phyloP scores from a whole-genome alignment of 2,329 filamentous ascomycete genomes.

The Juglanconis sp. region DNA sequence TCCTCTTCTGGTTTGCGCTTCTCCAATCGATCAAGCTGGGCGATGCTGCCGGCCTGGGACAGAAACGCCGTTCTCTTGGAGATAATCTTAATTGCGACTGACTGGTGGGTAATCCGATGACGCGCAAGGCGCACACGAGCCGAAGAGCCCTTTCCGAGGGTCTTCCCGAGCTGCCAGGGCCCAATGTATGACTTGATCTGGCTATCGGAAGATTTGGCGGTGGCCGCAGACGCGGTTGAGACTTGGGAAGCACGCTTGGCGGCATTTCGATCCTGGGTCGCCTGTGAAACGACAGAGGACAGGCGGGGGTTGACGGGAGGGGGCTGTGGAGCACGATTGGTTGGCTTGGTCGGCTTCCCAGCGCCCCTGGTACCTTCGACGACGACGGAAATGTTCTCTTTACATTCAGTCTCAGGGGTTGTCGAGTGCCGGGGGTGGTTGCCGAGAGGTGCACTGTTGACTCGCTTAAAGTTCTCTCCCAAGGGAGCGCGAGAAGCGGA shows the following conservation, averaged over 20 bases:
- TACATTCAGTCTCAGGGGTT: slow-evolving; percentile 12
- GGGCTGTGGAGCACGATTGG: slow-evolving; percentile 4
- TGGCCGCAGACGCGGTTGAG: slow-evolving; percentile 34
- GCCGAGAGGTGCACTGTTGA: slow-evolving; percentile 9
- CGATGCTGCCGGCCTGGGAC: slow-evolving; percentile 81
- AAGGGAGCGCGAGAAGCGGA: slow-evolving; percentile 7
- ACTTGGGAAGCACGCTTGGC: slow-evolving; percentile 37
- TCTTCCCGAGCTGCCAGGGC: slow-evolving; percentile 89
- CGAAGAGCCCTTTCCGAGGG: slow-evolving; percentile 84
- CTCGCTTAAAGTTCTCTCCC: slow-evolving; percentile 11
- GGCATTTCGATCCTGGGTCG: slow-evolving; percentile 25
- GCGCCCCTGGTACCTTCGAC: not conserved
- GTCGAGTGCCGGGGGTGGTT: not conserved
- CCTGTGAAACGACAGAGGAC: slow-evolving; percentile 29
- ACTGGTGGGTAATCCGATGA: slow-evolving; percentile 73
- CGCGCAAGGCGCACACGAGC: slow-evolving; percentile 83
- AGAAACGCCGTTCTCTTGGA: slow-evolving; percentile 77
- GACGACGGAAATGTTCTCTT: slow-evolving; percentile 13
- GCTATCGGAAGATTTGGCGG: slow-evolving; percentile 27
- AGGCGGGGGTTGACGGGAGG: slow-evolving; percentile 26
- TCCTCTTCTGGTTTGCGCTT: slow-evolving; percentile 51
- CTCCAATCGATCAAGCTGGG: slow-evolving; percentile 74
- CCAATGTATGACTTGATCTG: slow-evolving; percentile 72
- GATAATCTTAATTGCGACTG: slow-evolving; percentile 93
- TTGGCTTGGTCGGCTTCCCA: not conserved